Evolutionary conservation across 1,284 basidiomycete species (phyloP), one percentile per base, ranked within the genome.

Genomic region (Ustilago nuda): DNA sequence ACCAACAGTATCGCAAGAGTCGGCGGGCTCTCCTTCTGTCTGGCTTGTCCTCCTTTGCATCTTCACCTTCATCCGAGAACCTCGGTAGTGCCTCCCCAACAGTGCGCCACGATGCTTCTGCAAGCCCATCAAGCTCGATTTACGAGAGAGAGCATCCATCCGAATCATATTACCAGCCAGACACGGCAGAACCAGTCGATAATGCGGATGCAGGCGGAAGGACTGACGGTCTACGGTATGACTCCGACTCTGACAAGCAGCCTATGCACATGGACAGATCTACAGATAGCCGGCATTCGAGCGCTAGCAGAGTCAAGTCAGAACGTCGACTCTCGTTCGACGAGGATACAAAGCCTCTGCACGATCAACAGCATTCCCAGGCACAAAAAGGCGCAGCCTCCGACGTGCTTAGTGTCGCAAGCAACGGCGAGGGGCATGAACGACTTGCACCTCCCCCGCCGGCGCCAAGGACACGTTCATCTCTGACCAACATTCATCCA

Each of bases 1-100:
- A 69, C 1, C 61, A 67, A 23, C 72, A 80, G 43, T 80, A 80
- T 41, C 61, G 71, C 37, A 62, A 64, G 19, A 80, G 78, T 54
- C 71, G 77, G 9, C 56, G 56, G 19, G 78, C 78, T 43, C 56
- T 80, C 1, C 43, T 80, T 11, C 62, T 76, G 1, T 78, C 76
- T 5, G 77, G 72, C 8, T 23, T 77, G 8, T 73, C 70, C 13
- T 70, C 71, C 19, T 64, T 64, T 54, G 71, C 65, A 19, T 70
- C 70, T 39, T 77, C 71, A 7, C 66, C 70, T 3, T 73, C 66
- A 3, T 65, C 62, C 4, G 75, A 77, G 3, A 58, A 63, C 27
- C 51, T 73, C 0, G 69, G 39, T 19, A 70, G 60, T 36, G 50
- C 39, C n/a, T 65, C 63, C 1, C 61, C 56, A 6, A 51, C 46